Evolutionary conservation across 257 asterid genomes (phyloP), one percentile per base, ranked within the genome.

Genomic region (Solanum pimpinellifolium): DNA sequence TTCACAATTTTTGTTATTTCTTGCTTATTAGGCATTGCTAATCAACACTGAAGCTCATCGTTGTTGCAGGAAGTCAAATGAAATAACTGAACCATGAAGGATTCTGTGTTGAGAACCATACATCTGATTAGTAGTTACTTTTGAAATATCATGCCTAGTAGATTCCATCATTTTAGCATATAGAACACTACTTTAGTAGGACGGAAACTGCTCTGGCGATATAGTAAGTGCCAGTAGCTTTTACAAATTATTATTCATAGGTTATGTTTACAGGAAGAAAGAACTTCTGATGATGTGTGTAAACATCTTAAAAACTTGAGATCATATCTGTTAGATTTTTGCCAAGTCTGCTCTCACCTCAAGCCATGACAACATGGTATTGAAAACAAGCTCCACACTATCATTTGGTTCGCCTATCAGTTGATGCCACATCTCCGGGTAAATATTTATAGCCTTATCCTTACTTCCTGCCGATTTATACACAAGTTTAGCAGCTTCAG

Each of bases 361-460:
- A 49, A 81, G 42, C 85, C 85, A 81, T 81, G 69, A 81, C n/a
- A 47, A 10, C 69, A 27, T 81, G 49, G 46, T 81, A 5, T 49
- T 81, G 85, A 81, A 81, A 81, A 49, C 85, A 81, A 81, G 85
- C 11, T 81, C 85, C 68, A 81, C 85, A 29, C 92, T 52, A 29
- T 81, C 68, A 81, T 81, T 81, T 81, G 85, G 85, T 81, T 81
- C 85, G 31, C 85, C 69, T 81, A 93, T 95, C 91, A 92, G 66
- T 69, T 91, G 97, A 77, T 95, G 99, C 96, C 96, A 91, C 95
- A 92, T 90, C 23, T 94, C 99, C 2, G 91, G 90, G n/a, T 90
- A 94, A 23, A 96, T 86, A 94, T 92, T 92, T 93, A 95, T 33
- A 2, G 88, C 92, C 92, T 95, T 95, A 84, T 95, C 98, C 88